Conservation (phyloP, 2,329 filamentous ascomycete genomes). For the Setomelanomma holmii region DNA sequence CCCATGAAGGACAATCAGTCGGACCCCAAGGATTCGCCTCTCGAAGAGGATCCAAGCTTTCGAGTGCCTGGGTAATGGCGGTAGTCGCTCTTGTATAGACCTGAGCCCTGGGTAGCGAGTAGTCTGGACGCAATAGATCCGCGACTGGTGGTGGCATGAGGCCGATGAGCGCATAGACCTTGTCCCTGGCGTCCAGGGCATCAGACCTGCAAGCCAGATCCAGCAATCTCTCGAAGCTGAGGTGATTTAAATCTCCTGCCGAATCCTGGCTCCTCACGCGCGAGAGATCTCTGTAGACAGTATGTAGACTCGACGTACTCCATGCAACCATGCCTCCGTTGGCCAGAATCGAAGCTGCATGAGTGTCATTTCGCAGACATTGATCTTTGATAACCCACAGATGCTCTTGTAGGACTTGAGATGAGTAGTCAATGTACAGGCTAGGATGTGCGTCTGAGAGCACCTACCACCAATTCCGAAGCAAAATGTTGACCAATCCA, state of each 20-base stretch:
- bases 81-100: neutral
- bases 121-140: neutral
- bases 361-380: neutral
- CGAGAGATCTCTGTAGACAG: neutral
- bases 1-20: neutral
- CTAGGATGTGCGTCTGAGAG: neutral
- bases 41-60: neutral
- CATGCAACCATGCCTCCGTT: neutral
- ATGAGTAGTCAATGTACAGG: too few species aligned
- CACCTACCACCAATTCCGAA: neutral
- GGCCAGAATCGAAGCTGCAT: too few species aligned
- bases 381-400: neutral
- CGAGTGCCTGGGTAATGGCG: neutral
- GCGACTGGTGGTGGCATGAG: neutral
- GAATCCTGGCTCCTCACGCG: neutral
- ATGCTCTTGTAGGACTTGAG: neutral
- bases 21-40: neutral
- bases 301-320: neutral
- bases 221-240: neutral
- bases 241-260: neutral
- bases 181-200: neutral
- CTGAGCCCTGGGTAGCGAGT: neutral
- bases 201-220: neutral
- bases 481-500: neutral
- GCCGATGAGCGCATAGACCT: constrained; percentile 2